phyloP scores from a whole-genome alignment of 2,329 filamentous ascomycete species.

The Fusarium sp. region DNA sequence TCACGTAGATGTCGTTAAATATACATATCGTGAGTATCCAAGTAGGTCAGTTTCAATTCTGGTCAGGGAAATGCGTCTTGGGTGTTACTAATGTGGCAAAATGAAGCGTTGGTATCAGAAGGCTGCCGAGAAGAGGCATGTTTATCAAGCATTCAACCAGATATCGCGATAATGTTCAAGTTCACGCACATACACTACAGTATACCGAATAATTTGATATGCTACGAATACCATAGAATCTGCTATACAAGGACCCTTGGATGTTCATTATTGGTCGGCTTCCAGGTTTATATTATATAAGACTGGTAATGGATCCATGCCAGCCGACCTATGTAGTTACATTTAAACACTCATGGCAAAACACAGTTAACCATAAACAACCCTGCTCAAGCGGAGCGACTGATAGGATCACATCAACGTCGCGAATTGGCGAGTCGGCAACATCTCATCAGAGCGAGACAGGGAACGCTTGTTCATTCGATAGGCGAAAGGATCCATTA shows the following conservation, averaged over 20 bases:
- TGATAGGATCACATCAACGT: constrained; percentile 1
- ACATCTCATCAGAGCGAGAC: neutral
- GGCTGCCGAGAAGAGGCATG: neutral
- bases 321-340: no score
- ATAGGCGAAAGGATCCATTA: constrained; percentile 24
- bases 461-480: constrained; percentile 21
- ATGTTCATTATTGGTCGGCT: no score
- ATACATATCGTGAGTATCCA: no score
- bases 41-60: no score
- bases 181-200: no score
- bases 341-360: no score
- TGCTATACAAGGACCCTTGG: no score
- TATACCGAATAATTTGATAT: no score
- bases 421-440: neutral
- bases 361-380: neutral
- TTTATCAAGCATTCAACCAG: neutral
- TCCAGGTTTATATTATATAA: neutral
- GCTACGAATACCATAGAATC: no score
- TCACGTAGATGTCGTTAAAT: neutral
- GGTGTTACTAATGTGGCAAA: no score
- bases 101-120: no score
- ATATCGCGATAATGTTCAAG: neutral
- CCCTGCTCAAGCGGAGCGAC: neutral
- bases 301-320: neutral
- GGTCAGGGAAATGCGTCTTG: no score